Evolutionary conservation across 2,329 filamentous ascomycete species (phyloP).

Genomic region (Penicillium sp.): DNA sequence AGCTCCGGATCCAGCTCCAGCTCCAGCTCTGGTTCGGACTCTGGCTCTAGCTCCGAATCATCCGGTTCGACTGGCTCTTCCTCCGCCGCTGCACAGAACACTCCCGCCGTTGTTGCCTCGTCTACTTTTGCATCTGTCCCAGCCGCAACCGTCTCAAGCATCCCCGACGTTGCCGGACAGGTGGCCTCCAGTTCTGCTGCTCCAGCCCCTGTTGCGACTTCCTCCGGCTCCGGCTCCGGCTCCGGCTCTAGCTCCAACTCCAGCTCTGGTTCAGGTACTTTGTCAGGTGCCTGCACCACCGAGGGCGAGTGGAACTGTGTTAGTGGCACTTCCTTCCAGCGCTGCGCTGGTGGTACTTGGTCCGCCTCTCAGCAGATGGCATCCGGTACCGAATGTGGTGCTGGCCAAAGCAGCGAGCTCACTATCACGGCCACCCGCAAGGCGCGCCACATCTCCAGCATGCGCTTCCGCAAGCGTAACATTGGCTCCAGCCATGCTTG

Average conservation of each 20-base stretch:
- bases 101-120: background rate
- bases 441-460: slow-evolving; percentile 28
- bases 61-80: slow-evolving; percentile 14
- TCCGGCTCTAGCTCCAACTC: slow-evolving; percentile 10
- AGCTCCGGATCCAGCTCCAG: slow-evolving; percentile 27
- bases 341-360: slow-evolving; percentile 64
- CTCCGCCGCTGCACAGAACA: slow-evolving; percentile 6
- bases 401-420: slow-evolving; percentile 36
- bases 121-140: slow-evolving; percentile 5
- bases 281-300: slow-evolving; percentile 50
- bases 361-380: slow-evolving; percentile 53
- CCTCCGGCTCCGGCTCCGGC: background rate
- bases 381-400: slow-evolving; percentile 55
- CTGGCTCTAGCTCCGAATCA: slow-evolving; percentile 29
- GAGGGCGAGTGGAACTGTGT: slow-evolving; percentile 65
- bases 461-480: slow-evolving; percentile 32
- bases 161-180: background rate
- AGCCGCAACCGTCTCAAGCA: slow-evolving; percentile 2
- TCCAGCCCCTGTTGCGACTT: background rate
- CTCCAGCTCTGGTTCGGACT: slow-evolving; percentile 30
- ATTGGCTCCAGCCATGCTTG: slow-evolving; percentile 27
- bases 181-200: background rate
- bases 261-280: slow-evolving; percentile 32
- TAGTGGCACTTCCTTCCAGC: slow-evolving; percentile 59
- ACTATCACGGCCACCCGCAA: slow-evolving; percentile 25